A percentile compares a stretch with the other conserved stretches of the same genome.
Conservation (phyloP, 1,284 basidiomycete species). For the Ustilago nuda region DNA sequence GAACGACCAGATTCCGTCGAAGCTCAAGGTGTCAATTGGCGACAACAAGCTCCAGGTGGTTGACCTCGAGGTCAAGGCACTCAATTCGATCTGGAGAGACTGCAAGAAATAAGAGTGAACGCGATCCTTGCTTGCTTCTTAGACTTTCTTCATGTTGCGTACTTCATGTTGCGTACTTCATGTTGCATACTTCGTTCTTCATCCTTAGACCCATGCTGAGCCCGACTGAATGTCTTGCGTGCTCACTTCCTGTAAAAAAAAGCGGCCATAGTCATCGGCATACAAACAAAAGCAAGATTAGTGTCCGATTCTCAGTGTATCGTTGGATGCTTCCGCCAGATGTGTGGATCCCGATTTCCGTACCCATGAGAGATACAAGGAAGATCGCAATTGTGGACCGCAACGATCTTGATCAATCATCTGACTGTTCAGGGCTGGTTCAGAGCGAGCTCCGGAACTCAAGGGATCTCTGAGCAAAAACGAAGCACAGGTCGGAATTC, state of each 20-base stretch:
- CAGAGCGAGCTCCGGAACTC: no score
- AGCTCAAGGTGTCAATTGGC: constrained; percentile 41
- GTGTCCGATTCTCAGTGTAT: no score
- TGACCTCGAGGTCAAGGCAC: constrained; percentile 43
- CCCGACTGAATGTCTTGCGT: constrained; percentile 4
- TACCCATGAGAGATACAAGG: no score
- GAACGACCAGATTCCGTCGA: constrained; percentile 44
- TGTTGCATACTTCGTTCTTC: no score
- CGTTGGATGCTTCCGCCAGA: no score
- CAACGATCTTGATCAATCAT: no score
- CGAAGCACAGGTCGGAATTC: background rate
- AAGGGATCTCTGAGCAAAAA: no score
- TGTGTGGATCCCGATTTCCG: no score
- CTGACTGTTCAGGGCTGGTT: no score
- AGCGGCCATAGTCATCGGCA: background rate
- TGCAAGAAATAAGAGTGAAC: constrained; percentile 23
- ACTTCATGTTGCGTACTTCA: background rate
- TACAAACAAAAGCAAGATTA: no score
- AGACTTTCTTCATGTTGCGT: background rate
- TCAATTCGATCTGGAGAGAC: constrained; percentile 45
- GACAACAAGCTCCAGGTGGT: constrained; percentile 43
- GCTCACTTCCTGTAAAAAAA: constrained; percentile 7
- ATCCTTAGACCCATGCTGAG: background rate
- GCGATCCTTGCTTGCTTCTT: background rate
- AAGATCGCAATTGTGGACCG: no score